phyloP scores from a whole-genome alignment of 83 land plant genomes.

The Picea abies region DNA sequence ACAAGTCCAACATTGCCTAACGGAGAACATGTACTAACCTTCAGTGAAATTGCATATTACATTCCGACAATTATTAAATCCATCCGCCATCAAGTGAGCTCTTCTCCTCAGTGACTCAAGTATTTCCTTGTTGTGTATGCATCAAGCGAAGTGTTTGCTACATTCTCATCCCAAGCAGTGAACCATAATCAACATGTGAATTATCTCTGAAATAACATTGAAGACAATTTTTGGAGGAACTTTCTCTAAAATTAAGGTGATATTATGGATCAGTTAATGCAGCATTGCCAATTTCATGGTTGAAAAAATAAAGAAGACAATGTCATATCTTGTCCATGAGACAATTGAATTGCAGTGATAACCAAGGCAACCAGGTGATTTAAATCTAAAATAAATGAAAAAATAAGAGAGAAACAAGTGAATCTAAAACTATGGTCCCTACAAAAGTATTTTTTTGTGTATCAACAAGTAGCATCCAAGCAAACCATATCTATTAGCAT shows the following conservation, averaged over 20 bases:
- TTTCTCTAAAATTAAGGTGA: background rate
- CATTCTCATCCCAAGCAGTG: background rate
- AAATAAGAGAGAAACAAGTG: background rate
- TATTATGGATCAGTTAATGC: background rate
- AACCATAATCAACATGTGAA: background rate
- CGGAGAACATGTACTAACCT: slow-evolving; percentile 43
- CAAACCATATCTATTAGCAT: too few relatives aligned
- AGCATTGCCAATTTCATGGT: background rate
- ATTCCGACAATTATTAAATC: slow-evolving; percentile 94
- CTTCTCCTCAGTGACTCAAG: slow-evolving; percentile 85
- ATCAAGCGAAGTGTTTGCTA: slow-evolving; percentile 9
- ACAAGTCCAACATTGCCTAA: background rate
- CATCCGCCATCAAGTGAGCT: slow-evolving; percentile 98
- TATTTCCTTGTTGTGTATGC: slow-evolving; percentile 72
- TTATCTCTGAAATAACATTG: too few relatives aligned
- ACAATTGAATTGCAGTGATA: background rate
- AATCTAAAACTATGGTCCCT: background rate
- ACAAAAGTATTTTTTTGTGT: too few relatives aligned
- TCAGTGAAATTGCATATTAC: slow-evolving; percentile 97
- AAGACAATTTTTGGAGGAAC: too few relatives aligned
- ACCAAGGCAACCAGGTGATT: background rate
- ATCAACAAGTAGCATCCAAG: too few relatives aligned
- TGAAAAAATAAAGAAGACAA: slow-evolving; percentile 3
- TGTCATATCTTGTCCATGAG: background rate
- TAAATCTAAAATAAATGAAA: background rate